Evolutionary conservation across 495 filamentous ascomycete genomes (phyloP).

Genomic region (Platismatia glauca): DNA sequence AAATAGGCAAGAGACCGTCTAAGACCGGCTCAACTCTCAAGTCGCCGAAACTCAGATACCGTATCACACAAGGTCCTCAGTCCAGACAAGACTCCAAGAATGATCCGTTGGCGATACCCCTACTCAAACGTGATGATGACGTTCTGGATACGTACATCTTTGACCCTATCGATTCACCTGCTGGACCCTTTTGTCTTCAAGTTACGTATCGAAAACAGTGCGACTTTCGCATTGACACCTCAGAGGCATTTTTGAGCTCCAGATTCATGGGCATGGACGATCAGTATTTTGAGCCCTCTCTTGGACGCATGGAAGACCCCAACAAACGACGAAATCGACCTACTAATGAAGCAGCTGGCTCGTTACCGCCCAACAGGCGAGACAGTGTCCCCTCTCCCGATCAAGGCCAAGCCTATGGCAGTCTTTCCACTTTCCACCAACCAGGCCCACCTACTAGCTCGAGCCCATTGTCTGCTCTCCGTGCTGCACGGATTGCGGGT

Average conservation of each 20-base stretch:
- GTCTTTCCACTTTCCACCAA: conserved; percentile 86
- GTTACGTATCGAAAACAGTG: conserved; percentile 80
- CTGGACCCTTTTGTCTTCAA: conserved; percentile 70
- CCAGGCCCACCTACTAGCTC: conserved; percentile 62
- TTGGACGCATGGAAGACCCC: conserved; percentile 34
- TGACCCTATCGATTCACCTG: conserved; percentile 72
- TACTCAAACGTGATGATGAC: conserved; percentile 57
- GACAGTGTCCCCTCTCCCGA: conserved; percentile 31
- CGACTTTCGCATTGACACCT: conserved; percentile 84
- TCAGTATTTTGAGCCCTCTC: conserved; percentile 70
- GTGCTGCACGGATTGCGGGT: conserved; percentile 51
- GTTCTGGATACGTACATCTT: conserved; percentile 71
- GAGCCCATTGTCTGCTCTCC: conserved; percentile 79
- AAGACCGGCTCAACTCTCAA: conserved; percentile 51
- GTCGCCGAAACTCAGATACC: conserved; percentile 68
- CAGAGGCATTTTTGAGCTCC: conserved; percentile 85
- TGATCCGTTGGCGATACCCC: conserved; percentile 62
- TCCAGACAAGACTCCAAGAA: conserved; percentile 30
- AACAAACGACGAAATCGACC: conserved; percentile 29
- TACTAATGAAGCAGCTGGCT: conserved; percentile 52
- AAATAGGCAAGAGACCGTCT: conserved; percentile 63
- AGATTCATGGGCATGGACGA: conserved; percentile 91
- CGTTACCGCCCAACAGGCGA: conserved; percentile 8
- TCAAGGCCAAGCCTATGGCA: conserved; percentile 78
- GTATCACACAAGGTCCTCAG: conserved; percentile 56